These are phyloP conservation scores for Aureobasidium sp. DNA, from an alignment of 2,329 filamentous ascomycete species.

Conservation along the genomic window DNA sequence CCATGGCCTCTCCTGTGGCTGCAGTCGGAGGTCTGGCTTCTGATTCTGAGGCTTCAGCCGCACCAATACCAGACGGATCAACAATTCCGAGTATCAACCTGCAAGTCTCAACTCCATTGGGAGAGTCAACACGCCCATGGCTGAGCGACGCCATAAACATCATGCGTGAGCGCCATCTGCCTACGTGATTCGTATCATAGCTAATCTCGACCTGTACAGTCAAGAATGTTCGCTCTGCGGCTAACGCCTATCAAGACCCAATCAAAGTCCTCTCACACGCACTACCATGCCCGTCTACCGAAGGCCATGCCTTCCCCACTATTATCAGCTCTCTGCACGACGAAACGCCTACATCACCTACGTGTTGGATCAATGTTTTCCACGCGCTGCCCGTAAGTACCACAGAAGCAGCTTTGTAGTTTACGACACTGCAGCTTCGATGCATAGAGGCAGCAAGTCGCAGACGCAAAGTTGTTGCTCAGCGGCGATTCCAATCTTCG, in stretches of 20 bases:
- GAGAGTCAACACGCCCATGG: slow-evolving; percentile 19
- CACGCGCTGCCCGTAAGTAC: slow-evolving; percentile 48
- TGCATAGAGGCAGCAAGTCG: background rate
- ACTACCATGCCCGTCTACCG: slow-evolving; percentile 48
- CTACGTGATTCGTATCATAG: background rate
- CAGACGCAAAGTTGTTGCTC: background rate
- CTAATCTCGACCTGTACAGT: slow-evolving; percentile 24
- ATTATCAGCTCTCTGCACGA: slow-evolving; percentile 51
- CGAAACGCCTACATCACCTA: slow-evolving; percentile 43
- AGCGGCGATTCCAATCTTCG: background rate
- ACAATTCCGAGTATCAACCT: slow-evolving; percentile 13
- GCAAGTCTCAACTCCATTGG: background rate
- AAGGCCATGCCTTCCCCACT: slow-evolving; percentile 46
- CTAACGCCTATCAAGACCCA: slow-evolving; percentile 23
- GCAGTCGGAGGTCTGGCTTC: slow-evolving; percentile 25
- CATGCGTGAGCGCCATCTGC: slow-evolving; percentile 23
- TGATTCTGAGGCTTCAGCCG: slow-evolving; percentile 9
- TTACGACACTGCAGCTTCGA: no score
- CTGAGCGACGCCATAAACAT: slow-evolving; percentile 24
- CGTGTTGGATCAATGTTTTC: slow-evolving; percentile 57
- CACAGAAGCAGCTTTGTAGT: background rate
- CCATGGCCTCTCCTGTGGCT: slow-evolving; percentile 35
- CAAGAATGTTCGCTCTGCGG: slow-evolving; percentile 29
- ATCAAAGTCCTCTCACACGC: slow-evolving; percentile 56
- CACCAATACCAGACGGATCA: background rate